Conservation (phyloP, 768 basidiomycete species). For the Termitomyces sp. region DNA sequence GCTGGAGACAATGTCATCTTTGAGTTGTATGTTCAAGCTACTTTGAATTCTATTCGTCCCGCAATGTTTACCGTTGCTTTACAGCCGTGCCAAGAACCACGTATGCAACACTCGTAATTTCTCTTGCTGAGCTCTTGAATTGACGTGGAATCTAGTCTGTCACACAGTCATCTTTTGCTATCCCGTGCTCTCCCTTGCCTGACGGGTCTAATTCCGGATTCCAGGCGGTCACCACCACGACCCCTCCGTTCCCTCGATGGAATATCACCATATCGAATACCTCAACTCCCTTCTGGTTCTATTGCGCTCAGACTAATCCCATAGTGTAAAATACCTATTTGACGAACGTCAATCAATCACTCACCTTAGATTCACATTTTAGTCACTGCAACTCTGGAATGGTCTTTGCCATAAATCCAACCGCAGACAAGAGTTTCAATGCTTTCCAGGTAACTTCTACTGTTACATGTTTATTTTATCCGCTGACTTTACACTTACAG, state of each 20-base stretch:
- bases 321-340: constrained; percentile 14
- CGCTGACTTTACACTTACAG: neutral
- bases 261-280: constrained; percentile 37
- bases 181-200: constrained; percentile 40
- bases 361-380: neutral
- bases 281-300: constrained; percentile 56
- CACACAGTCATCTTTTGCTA: constrained; percentile 55
- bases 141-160: constrained; percentile 34
- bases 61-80: neutral
- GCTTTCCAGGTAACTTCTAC: constrained; percentile 36
- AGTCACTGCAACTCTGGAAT: constrained; percentile 51
- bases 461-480: neutral
- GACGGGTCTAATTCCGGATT: constrained; percentile 51
- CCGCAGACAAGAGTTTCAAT: constrained; percentile 38
- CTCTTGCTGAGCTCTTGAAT: neutral
- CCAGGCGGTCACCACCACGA: constrained; percentile 27
- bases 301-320: constrained; percentile 43
- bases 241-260: neutral
- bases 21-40: constrained; percentile 37
- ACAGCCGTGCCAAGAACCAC: constrained; percentile 40
- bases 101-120: constrained; percentile 9
- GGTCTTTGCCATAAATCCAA: constrained; percentile 60
- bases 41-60: neutral
- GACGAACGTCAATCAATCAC: neutral
- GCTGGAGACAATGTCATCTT: constrained; percentile 47